Evolutionary conservation across 192 early-diverging fungal species (phyloP).

Genomic region (Backusella sp.): DNA sequence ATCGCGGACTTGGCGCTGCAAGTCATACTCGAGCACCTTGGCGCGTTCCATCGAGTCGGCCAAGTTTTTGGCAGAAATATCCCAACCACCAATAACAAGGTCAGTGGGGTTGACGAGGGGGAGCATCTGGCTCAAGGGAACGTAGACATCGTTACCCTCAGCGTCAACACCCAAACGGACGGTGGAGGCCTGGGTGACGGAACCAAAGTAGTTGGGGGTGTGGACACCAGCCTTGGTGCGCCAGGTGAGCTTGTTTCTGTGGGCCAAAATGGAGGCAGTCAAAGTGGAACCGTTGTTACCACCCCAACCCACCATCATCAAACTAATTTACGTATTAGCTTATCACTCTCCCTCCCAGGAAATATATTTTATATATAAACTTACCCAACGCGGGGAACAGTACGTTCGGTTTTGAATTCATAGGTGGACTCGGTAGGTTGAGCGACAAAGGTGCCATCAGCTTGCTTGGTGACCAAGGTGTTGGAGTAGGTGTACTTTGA

Average conservation of each 20-base stretch:
- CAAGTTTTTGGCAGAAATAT: conserved; percentile 86
- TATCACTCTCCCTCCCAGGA: neutral
- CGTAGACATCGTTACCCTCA: conserved; percentile 84
- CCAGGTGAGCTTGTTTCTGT: conserved; percentile 87
- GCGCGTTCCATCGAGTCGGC: conserved; percentile 93
- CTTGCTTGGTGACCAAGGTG: conserved; percentile 72
- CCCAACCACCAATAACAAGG: conserved; percentile 98
- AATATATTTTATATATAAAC: conserved; percentile 13
- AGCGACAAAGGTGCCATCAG: conserved; percentile 69
- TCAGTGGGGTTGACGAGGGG: conserved; percentile 98
- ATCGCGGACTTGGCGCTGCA: conserved; percentile 89
- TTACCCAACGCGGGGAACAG: conserved; percentile 81
- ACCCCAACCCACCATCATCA: conserved; percentile 99
- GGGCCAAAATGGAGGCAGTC: conserved; percentile 95
- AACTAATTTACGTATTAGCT: conserved; percentile 40
- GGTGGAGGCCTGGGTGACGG: conserved; percentile 94
- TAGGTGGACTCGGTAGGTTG: conserved; percentile 86
- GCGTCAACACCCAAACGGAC: conserved; percentile 89
- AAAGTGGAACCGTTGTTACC: conserved; percentile 99
- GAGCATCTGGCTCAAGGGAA: conserved; percentile 91
- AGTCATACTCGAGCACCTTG: conserved; percentile 93
- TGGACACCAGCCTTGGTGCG: conserved; percentile 92
- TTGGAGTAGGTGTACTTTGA: conserved; percentile 90
- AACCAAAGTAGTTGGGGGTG: conserved; percentile 95
- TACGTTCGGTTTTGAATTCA: conserved; percentile 84